phyloP scores from a whole-genome alignment of 257 asterid genomes.

The Parsonsia alboflavescens region DNA sequence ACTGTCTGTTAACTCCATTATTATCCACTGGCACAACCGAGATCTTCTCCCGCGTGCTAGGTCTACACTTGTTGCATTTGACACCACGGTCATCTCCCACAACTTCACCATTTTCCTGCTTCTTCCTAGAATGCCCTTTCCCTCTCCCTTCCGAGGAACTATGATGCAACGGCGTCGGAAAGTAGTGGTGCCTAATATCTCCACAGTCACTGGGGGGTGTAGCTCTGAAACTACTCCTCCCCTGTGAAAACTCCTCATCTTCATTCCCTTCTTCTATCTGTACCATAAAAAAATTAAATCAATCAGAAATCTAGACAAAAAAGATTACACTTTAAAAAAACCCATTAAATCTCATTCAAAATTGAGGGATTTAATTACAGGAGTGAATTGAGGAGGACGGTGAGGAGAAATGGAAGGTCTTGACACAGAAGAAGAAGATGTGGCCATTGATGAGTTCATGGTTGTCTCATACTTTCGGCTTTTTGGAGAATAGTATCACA shows the following conservation, averaged over 20 bases:
- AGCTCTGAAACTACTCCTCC: slow-evolving; percentile 51
- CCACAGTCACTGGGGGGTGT: slow-evolving; percentile 44
- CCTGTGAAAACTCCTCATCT: slow-evolving; percentile 71
- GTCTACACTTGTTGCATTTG: slow-evolving; percentile 85
- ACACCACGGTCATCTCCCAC: slow-evolving; percentile 39
- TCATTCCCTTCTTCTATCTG: slow-evolving; percentile 94
- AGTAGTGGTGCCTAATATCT: slow-evolving; percentile 28
- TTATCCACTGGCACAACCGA: slow-evolving; percentile 61
- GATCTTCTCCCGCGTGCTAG: slow-evolving; percentile 60
- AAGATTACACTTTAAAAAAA: background rate
- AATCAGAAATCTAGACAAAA: background rate
- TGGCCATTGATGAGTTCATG: slow-evolving; percentile 38
- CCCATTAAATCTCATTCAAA: background rate
- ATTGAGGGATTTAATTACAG: slow-evolving; percentile 35
- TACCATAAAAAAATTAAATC: slow-evolving; percentile 7
- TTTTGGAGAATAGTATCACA: background rate
- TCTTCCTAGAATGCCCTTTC: slow-evolving; percentile 29
- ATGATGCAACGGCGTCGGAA: slow-evolving; percentile 53
- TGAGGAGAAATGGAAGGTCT: slow-evolving; percentile 61
- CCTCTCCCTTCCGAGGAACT: slow-evolving; percentile 21
- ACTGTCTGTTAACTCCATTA: slow-evolving; percentile 27
- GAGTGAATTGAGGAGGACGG: slow-evolving; percentile 69
- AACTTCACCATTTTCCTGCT: slow-evolving; percentile 25
- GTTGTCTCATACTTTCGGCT: slow-evolving; percentile 13
- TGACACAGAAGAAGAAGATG: slow-evolving; percentile 37